phyloP scores from a whole-genome alignment of 495 filamentous ascomycete genomes.

The Penicillium goetzii region DNA sequence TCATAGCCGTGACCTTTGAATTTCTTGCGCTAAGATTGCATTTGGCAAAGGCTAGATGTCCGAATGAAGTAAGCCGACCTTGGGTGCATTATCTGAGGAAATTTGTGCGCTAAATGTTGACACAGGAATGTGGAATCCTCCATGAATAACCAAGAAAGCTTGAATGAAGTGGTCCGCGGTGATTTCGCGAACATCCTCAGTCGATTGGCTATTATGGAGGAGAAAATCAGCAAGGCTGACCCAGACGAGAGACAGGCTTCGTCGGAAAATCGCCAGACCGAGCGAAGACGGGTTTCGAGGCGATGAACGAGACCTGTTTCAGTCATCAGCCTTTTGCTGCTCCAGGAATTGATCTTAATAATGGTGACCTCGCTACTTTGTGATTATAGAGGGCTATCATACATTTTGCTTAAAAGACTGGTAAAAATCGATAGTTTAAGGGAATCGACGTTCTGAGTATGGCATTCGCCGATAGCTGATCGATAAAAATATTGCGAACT shows the following conservation, averaged over 20 bases:
- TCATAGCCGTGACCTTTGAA: conserved; percentile 5
- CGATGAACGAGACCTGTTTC: conserved; percentile 4
- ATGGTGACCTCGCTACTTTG: conserved; percentile 4
- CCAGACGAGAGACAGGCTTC: conserved; percentile 1
- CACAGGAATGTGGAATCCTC: conserved; percentile 9
- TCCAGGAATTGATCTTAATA: neutral
- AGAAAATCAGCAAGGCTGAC: conserved; percentile 4
- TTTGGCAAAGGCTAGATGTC: conserved; percentile 5
- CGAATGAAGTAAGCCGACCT: conserved; percentile 5
- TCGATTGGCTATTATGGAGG: conserved; percentile 4
- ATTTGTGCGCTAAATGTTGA: conserved; percentile 7
- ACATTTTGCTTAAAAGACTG: conserved; percentile 1
- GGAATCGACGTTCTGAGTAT: conserved; percentile 7
- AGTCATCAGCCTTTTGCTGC: conserved; percentile 3
- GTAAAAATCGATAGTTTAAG: conserved; percentile 7
- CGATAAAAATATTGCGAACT: conserved; percentile 6
- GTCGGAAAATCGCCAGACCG: conserved; percentile 1
- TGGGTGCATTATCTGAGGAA: conserved; percentile 6
- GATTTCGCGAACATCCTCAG: conserved; percentile 7
- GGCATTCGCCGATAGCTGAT: conserved; percentile 8
- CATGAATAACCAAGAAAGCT: conserved; percentile 7
- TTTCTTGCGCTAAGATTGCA: conserved; percentile 3
- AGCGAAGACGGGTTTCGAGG: conserved; percentile 3
- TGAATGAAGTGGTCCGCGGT: conserved; percentile 3
- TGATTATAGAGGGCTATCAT: conserved; percentile 5